phyloP scores from a whole-genome alignment of 345 rosid species.

The Camelina hispida region DNA sequence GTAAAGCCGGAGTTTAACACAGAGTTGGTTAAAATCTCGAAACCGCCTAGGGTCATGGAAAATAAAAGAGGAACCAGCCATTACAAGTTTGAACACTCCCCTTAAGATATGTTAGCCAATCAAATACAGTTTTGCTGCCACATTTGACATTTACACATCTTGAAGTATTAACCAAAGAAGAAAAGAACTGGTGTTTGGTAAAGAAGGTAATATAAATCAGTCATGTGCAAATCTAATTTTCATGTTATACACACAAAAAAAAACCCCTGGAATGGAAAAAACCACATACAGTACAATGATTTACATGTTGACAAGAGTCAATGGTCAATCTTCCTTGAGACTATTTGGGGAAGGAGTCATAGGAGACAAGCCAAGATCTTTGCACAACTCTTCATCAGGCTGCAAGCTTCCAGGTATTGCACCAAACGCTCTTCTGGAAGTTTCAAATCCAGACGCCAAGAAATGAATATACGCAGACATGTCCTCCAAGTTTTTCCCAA shows the following conservation, averaged over 20 bases:
- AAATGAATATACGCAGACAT: constrained; percentile 76
- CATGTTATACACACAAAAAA: neutral
- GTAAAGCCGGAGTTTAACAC: too few species aligned
- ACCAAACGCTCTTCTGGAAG: constrained; percentile 77
- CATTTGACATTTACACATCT: neutral
- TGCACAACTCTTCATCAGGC: constrained; percentile 76
- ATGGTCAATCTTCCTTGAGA: constrained; percentile 34
- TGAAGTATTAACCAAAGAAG: too few species aligned
- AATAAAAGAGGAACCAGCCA: neutral
- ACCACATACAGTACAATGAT: neutral
- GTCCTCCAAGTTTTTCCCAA: constrained; percentile 60
- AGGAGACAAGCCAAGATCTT: constrained; percentile 73
- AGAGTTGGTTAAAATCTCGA: too few species aligned
- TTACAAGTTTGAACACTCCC: neutral
- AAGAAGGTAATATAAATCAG: neutral
- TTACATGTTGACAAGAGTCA: constrained; percentile 20
- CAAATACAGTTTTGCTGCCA: neutral
- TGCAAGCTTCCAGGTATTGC: constrained; percentile 82
- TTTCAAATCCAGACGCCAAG: constrained; percentile 74
- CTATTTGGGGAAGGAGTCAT: constrained; percentile 30
- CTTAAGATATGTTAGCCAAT: neutral
- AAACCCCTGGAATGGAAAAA: too few species aligned
- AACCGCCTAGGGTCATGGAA: too few species aligned
- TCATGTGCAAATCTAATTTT: too few species aligned
- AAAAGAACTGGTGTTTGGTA: too few species aligned